Evolutionary conservation across 192 early-diverging fungal genomes (phyloP).

Genomic region (Gamsiella multidivaricata): DNA sequence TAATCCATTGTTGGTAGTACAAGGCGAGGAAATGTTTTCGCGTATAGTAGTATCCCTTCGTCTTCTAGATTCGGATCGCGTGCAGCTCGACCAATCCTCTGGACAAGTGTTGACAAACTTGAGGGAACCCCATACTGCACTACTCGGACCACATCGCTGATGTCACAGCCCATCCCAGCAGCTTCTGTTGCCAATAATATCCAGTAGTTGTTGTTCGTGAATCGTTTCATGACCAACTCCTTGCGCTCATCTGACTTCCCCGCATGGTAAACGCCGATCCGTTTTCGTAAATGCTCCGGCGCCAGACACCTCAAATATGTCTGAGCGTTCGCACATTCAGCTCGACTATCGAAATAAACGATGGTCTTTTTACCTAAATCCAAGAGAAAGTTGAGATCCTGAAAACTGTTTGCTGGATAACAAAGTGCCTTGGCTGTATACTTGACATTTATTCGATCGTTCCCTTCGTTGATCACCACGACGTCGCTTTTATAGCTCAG

Average conservation of each 20-base stretch:
- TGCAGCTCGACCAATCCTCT: conserved; percentile 12
- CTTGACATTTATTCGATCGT: conserved; percentile 8
- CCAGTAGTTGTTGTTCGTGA: background rate
- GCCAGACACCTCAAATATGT: conserved; percentile 1
- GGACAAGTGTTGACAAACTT: background rate
- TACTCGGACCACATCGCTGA: conserved; percentile 14
- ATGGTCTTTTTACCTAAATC: conserved; percentile 6
- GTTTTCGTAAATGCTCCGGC: background rate
- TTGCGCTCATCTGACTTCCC: conserved; percentile 11
- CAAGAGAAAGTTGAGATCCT: conserved; percentile 3
- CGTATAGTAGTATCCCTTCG: background rate
- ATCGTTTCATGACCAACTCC: background rate
- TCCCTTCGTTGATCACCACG: conserved; percentile 3
- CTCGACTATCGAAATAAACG: conserved; percentile 8
- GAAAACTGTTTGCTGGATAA: background rate
- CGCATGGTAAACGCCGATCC: background rate
- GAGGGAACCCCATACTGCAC: conserved; percentile 8
- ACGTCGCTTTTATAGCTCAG: background rate
- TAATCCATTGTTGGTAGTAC: background rate
- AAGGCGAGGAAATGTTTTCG: background rate
- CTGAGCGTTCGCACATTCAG: background rate
- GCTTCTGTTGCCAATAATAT: conserved; percentile 17
- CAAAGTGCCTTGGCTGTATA: background rate
- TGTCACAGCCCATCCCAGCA: conserved; percentile 24
- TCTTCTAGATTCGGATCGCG: background rate